Percentiles rank a stretch among this genome's conserved stretches.
phyloP scores from a whole-genome alignment of 768 basidiomycete genomes.

The Podaxis mareebaensis region DNA sequence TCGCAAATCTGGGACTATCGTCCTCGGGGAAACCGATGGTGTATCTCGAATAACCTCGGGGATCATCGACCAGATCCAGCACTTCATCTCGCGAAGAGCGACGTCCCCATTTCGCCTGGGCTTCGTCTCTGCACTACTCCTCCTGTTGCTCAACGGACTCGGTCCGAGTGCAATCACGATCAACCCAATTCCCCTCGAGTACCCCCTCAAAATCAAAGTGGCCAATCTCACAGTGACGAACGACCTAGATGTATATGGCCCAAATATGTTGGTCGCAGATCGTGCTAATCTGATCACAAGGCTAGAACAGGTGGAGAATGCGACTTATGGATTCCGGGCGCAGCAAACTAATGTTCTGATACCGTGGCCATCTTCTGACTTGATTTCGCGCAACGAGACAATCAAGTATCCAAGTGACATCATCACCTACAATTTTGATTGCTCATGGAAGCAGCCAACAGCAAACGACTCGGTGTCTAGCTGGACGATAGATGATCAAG shows the following conservation, averaged over 20 bases:
- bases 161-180: constrained; percentile 8
- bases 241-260: too few relatives aligned
- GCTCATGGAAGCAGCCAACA: neutral
- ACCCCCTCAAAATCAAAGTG: neutral
- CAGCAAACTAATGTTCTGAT: neutral
- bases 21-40: neutral
- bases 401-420: constrained; percentile 9
- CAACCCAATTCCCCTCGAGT: neutral
- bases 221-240: constrained; percentile 8
- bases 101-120: constrained; percentile 1
- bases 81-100: neutral
- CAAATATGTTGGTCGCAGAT: neutral
- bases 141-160: neutral
- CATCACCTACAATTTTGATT: constrained; percentile 1
- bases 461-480: neutral
- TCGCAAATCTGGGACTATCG: neutral
- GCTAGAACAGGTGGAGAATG: neutral
- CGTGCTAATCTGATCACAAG: constrained; percentile 2
- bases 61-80: neutral
- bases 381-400: neutral
- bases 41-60: constrained; percentile 11
- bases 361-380: constrained; percentile 9
- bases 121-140: neutral
- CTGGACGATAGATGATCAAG: neutral
- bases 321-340: neutral